A percentile compares a stretch with the other conserved stretches of the same genome.
These are phyloP conservation scores for Populus hybrid DNA, from an alignment of 441 rosid genomes.

Conservation along the genomic window DNA sequence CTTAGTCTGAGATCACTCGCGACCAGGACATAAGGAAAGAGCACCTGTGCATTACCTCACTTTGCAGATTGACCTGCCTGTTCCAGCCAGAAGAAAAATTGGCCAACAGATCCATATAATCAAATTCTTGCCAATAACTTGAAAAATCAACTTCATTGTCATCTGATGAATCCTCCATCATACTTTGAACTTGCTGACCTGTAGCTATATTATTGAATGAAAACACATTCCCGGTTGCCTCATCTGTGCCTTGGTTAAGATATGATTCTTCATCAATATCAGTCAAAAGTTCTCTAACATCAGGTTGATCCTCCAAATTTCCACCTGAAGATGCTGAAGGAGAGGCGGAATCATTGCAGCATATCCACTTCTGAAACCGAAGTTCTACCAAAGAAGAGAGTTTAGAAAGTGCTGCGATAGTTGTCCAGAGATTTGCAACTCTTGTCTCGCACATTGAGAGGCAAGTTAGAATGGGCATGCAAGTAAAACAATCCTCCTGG, in stretches of 20 bases:
- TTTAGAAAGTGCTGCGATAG: constrained; percentile 70
- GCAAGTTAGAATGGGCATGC: constrained; percentile 69
- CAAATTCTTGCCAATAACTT: constrained; percentile 38
- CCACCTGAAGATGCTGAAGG: constrained; percentile 29
- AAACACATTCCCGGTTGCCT: constrained; percentile 36
- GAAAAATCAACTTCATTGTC: constrained; percentile 67
- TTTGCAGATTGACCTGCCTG: constrained; percentile 33
- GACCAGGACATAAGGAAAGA: not conserved
- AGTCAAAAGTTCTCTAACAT: constrained; percentile 24
- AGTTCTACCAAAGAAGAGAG: constrained; percentile 66
- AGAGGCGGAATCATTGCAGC: constrained; percentile 49
- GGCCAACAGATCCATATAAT: constrained; percentile 35
- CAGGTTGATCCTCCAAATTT: constrained; percentile 28
- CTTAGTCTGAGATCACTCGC: not conserved
- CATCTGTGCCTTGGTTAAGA: constrained; percentile 41
- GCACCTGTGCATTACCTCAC: constrained; percentile 46
- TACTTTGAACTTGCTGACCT: constrained; percentile 32
- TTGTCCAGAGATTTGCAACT: constrained; percentile 80
- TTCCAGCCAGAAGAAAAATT: constrained; percentile 36
- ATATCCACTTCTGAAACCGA: constrained; percentile 71
- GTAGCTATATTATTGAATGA: constrained; percentile 23
- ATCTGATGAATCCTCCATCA: constrained; percentile 47
- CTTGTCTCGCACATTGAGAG: constrained; percentile 84
- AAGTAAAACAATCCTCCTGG: constrained; percentile 73
- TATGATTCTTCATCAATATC: constrained; percentile 30